phyloP scores from a whole-genome alignment of 371 early-diverging fungal genomes.

The Parasitella parasitica region DNA sequence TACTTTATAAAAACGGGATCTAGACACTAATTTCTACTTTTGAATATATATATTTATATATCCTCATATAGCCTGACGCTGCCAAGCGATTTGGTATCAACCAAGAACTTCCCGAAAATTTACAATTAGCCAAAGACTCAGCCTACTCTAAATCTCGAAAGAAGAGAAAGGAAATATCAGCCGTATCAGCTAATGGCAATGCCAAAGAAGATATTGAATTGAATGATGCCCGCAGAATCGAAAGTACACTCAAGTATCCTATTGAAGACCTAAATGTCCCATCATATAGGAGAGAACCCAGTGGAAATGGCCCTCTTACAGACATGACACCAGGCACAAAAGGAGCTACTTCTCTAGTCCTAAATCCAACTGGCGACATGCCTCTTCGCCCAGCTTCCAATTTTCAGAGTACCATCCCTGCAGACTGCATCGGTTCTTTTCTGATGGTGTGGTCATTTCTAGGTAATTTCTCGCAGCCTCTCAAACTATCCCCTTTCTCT shows the following conservation, averaged over 20 bases:
- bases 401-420: slow-evolving; percentile 26
- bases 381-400: slow-evolving; percentile 24
- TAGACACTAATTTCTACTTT: neutral
- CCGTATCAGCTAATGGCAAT: slow-evolving; percentile 14
- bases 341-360: slow-evolving; percentile 3
- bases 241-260: slow-evolving; percentile 52
- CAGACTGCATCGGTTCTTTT: slow-evolving; percentile 34
- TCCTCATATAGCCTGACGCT: slow-evolving; percentile 27
- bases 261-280: slow-evolving; percentile 63
- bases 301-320: slow-evolving; percentile 26
- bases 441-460: slow-evolving; percentile 50
- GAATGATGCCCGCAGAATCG: slow-evolving; percentile 31
- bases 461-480: slow-evolving; percentile 39
- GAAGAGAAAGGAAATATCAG: slow-evolving; percentile 23
- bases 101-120: slow-evolving; percentile 45
- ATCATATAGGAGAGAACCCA: slow-evolving; percentile 32
- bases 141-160: slow-evolving; percentile 51
- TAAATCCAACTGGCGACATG: slow-evolving; percentile 38
- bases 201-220: slow-evolving; percentile 10
- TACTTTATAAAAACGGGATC: neutral
- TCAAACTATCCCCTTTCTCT: slow-evolving; percentile 39
- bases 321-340: slow-evolving; percentile 36
- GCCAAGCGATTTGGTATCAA: slow-evolving; percentile 53
- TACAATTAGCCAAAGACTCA: slow-evolving; percentile 44
- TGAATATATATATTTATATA: no score